Conservation (phyloP, 495 filamentous ascomycete genomes). For the Hypoxylon perforatum region DNA sequence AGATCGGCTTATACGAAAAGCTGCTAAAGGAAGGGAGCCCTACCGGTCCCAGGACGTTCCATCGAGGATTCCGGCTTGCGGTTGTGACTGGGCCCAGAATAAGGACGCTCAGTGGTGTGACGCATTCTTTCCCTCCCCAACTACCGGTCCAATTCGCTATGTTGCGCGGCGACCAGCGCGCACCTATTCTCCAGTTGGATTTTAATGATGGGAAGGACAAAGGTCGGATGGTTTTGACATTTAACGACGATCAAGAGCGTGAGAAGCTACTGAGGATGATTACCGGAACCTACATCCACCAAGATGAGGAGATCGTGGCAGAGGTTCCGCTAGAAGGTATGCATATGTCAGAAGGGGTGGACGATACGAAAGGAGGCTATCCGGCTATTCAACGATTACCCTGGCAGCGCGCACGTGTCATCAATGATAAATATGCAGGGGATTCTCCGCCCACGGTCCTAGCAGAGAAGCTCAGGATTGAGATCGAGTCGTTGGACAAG, state of each 20-base stretch:
- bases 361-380: slow-evolving; percentile 53
- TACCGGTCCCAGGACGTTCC: slow-evolving; percentile 72
- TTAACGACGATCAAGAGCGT: slow-evolving; percentile 74
- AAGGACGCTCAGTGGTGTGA: slow-evolving; percentile 78
- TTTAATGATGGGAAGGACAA: slow-evolving; percentile 72
- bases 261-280: slow-evolving; percentile 73
- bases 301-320: slow-evolving; percentile 69
- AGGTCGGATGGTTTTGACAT: slow-evolving; percentile 77
- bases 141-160: slow-evolving; percentile 78
- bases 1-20: slow-evolving; percentile 77
- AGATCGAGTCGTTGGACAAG: slow-evolving; percentile 67
- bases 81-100: slow-evolving; percentile 79
- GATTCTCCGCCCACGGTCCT: slow-evolving; percentile 68
- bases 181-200: slow-evolving; percentile 73
- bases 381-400: slow-evolving; percentile 58
- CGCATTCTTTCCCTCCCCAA: slow-evolving; percentile 68
- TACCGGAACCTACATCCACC: slow-evolving; percentile 69
- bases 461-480: slow-evolving; percentile 75
- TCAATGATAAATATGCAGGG: slow-evolving; percentile 64
- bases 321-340: slow-evolving; percentile 71
- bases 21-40: slow-evolving; percentile 69
- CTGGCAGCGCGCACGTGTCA: slow-evolving; percentile 61
- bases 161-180: slow-evolving; percentile 72
- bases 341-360: slow-evolving; percentile 68
- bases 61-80: slow-evolving; percentile 79